Percentiles rank a stretch among this genome's conserved stretches.
These are phyloP conservation scores for Aspergillus spinulosporus DNA, from an alignment of 2,329 filamentous ascomycete species.

Conservation along the genomic window DNA sequence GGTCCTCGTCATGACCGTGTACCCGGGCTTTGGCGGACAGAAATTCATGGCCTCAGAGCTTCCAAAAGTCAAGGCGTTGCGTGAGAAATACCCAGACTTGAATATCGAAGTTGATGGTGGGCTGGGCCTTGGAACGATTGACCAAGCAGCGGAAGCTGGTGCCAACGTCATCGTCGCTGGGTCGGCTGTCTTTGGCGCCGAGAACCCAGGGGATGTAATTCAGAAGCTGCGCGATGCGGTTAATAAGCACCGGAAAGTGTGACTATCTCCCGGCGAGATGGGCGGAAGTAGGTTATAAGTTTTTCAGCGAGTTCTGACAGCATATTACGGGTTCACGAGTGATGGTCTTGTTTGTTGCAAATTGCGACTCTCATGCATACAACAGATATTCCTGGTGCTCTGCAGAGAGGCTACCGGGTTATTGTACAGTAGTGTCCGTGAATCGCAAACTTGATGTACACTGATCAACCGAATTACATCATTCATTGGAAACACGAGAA, in stretches of 20 bases:
- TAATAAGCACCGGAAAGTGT: slow-evolving; percentile 55
- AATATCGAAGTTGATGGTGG: slow-evolving; percentile 98
- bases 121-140: slow-evolving; percentile 82
- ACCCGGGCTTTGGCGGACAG: slow-evolving; percentile 95
- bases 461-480: slow-evolving; percentile 5
- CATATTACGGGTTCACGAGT: background rate
- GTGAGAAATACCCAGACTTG: slow-evolving; percentile 80
- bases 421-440: background rate
- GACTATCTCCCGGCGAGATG: background rate
- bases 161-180: slow-evolving; percentile 98
- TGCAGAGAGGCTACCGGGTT: background rate
- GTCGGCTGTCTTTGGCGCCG: slow-evolving; percentile 90
- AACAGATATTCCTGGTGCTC: background rate
- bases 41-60: slow-evolving; percentile 98
- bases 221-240: slow-evolving; percentile 76
- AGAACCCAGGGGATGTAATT: slow-evolving; percentile 86
- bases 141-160: slow-evolving; percentile 89
- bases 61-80: slow-evolving; percentile 84
- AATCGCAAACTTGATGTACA: slow-evolving; percentile 1
- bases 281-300: background rate
- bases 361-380: background rate
- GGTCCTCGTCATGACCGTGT: slow-evolving; percentile 97
- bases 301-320: background rate
- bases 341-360: background rate
- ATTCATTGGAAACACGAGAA: background rate